phyloP scores from a whole-genome alignment of 2,329 filamentous ascomycete genomes.

The Colletotrichum sp. region DNA sequence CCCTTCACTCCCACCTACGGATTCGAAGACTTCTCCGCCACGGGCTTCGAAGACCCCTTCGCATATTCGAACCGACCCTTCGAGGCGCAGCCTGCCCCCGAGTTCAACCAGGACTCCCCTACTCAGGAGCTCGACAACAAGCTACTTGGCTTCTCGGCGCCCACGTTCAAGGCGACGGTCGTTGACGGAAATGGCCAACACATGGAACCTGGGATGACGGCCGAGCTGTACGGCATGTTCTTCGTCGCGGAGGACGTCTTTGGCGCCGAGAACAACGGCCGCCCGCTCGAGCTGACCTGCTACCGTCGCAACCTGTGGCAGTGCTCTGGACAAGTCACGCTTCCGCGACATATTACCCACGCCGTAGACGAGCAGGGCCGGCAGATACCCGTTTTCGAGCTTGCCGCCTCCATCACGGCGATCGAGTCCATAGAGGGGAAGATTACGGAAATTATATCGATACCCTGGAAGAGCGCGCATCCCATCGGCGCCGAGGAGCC shows the following conservation, averaged over 20 bases:
- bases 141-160: constrained; percentile 75
- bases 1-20: constrained; percentile 67
- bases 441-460: constrained; percentile 90
- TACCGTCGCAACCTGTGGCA: constrained; percentile 96
- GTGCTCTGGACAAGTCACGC: constrained; percentile 84
- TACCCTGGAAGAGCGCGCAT: constrained; percentile 89
- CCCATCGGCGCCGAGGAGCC: constrained; percentile 53
- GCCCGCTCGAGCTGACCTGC: constrained; percentile 85
- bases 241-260: constrained; percentile 86
- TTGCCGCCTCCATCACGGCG: constrained; percentile 83
- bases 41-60: constrained; percentile 71
- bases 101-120: constrained; percentile 53
- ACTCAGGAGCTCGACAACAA: constrained; percentile 69
- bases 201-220: constrained; percentile 66
- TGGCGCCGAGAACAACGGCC: constrained; percentile 58
- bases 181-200: constrained; percentile 70
- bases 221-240: constrained; percentile 88
- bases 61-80: constrained; percentile 58
- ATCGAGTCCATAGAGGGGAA: constrained; percentile 94
- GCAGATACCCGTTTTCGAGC: constrained; percentile 76
- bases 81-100: constrained; percentile 46
- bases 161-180: constrained; percentile 63
- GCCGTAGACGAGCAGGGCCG: constrained; percentile 77
- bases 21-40: constrained; percentile 61
- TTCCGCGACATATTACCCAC: constrained; percentile 75